Evolutionary conservation across 345 rosid genomes (phyloP), one percentile per base, ranked within the genome.

Genomic region (Iberis pinnata): DNA sequence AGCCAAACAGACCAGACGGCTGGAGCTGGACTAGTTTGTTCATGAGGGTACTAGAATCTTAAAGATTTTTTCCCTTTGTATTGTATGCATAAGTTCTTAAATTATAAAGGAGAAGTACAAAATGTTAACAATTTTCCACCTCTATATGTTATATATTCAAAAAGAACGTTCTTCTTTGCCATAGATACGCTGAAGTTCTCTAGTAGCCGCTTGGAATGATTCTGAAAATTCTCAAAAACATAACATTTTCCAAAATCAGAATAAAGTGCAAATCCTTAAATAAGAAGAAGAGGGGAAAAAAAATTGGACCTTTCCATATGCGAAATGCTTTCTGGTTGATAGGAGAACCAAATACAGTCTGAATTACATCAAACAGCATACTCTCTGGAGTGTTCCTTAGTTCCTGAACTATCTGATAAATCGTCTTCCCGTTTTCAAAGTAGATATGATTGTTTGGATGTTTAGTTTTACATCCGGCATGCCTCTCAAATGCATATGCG

Each of bases 371-470:
- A 61, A 86, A 86, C 51, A 89, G 48, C 76, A 76, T 56, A 64
- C 72, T 77, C 61, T 77, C 83, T 12, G 90, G 88, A 31, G 90
- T 84, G 71, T 79, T 80, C 71, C 84, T 77, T 49, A 86, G 70
- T 71, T 86, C 97, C 56, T 86, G 97, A 49, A 89, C 97, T 63
- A 89, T 82, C 74, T 84, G 94, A 78, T 86, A 86, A 17, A 89
- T 84, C 1, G 97, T 86, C 83, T 86, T 89, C 54, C 97, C 95
- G 61, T 86, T 89, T 48, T 89, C 95, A 45, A 86, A 89, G 78
- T 73, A 86, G 15, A 89, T 86, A 67, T 82, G 97, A 72, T 81
- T 89, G 76, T 89, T 89, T 0, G 97, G 97, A 75, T 89, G 97
- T 65, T 89, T 86, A 39, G 97, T 83, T 67, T 89, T 89, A 77